These are phyloP conservation scores for Lophium mytilinum DNA, from an alignment of 495 filamentous ascomycete genomes.

Conservation along the genomic window DNA sequence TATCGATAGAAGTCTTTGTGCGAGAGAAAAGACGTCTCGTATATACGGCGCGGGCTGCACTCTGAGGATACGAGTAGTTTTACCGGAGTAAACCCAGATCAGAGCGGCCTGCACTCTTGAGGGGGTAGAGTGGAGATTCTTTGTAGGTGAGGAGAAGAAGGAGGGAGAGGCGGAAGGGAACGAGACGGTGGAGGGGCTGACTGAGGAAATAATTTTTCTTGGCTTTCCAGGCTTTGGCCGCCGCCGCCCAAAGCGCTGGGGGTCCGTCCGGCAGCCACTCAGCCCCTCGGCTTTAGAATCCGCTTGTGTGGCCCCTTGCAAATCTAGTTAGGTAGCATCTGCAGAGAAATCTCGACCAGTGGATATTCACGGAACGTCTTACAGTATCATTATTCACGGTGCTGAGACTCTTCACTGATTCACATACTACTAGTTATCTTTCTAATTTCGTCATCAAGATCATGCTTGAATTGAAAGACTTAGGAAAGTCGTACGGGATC, in stretches of 20 bases:
- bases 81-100: neutral
- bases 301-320: neutral
- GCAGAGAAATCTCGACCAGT: neutral
- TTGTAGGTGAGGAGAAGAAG: neutral
- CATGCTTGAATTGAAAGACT: too few relatives aligned
- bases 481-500: too few relatives aligned
- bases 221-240: neutral
- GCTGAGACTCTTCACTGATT: too few relatives aligned
- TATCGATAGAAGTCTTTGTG: neutral
- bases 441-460: too few relatives aligned
- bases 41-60: neutral
- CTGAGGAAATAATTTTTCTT: neutral
- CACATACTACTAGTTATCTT: too few relatives aligned
- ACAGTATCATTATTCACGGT: neutral
- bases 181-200: neutral
- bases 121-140: neutral
- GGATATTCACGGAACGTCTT: neutral
- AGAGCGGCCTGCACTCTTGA: neutral
- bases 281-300: neutral
- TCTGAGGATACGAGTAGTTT: neutral
- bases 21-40: neutral
- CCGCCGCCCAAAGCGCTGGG: neutral
- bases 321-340: neutral
- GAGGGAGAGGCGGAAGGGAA: neutral
- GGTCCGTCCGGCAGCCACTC: neutral